Evolutionary conservation across 805 yeast species (phyloP).

Genomic region (Ogataea allantospora): DNA sequence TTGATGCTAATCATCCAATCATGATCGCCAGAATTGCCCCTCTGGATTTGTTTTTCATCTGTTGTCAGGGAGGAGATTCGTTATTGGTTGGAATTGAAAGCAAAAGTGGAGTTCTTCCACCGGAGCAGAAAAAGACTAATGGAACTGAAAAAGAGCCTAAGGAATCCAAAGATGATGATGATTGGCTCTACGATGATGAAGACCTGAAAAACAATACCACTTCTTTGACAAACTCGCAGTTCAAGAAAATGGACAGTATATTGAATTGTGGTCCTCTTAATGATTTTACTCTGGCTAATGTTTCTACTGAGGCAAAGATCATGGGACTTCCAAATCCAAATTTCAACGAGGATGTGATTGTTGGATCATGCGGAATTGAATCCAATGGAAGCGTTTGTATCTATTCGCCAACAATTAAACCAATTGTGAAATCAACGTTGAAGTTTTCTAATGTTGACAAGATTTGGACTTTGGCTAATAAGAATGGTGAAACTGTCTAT

Average conservation of each 20-base stretch:
- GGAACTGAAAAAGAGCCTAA: slow-evolving; percentile 5
- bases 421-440: slow-evolving; percentile 62
- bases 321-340: slow-evolving; percentile 72
- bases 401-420: slow-evolving; percentile 67
- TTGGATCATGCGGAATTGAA: slow-evolving; percentile 68
- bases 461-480: slow-evolving; percentile 64
- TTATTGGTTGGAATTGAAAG: slow-evolving; percentile 45
- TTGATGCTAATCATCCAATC: slow-evolving; percentile 36
- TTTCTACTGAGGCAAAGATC: slow-evolving; percentile 50
- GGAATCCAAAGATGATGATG: slow-evolving; percentile 42
- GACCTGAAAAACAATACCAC: slow-evolving; percentile 20
- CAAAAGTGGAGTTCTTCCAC: slow-evolving; percentile 14
- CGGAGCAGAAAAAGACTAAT: slow-evolving; percentile 1
- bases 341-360: slow-evolving; percentile 59
- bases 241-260: slow-evolving; percentile 51
- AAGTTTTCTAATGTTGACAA: slow-evolving; percentile 70
- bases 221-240: slow-evolving; percentile 32
- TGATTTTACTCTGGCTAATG: slow-evolving; percentile 62
- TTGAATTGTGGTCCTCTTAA: slow-evolving; percentile 72
- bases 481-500: slow-evolving; percentile 44
- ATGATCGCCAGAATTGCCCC: slow-evolving; percentile 40
- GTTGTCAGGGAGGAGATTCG: slow-evolving; percentile 60
- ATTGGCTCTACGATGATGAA: slow-evolving; percentile 38
- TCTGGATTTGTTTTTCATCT: slow-evolving; percentile 51
- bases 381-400: slow-evolving; percentile 54